Evolutionary conservation across 129 eudicot genomes (phyloP), one percentile per base, ranked within the genome.

Genomic region (Artemisia annua): DNA sequence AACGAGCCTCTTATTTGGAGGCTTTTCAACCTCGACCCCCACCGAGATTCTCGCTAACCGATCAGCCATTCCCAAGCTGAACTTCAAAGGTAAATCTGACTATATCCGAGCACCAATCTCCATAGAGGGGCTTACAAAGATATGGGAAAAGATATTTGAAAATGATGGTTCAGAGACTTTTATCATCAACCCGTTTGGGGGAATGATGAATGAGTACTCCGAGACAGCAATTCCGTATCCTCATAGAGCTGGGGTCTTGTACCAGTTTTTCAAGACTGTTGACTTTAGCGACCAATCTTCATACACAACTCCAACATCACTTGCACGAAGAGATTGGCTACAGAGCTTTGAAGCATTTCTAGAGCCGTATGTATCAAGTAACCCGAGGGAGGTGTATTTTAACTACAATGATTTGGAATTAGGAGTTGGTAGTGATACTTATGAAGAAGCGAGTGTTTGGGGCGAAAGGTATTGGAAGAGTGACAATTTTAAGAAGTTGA

Each of bases 21-120:
- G 48, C n/a, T 69, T 4, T 8, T 3, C 62, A 6, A 13, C 9
- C 28, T 1, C n/a, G 15, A 26, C 54, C 26, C 3, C 58, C 5
- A 43, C 46, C 2, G 77, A 81, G 46, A 50, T 55, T 30, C 78
- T 81, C 39, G 15, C 76, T 3, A 59, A 59, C 28, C 24, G 80
- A 56, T 43, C 66, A 61, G 11, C 15, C 63, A 24, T 10, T 14
- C 1, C 3, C 16, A 69, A 0, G 10, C 18, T 24, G 0, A 12
- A 35, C 32, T 3, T 58, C 46, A 85, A 85, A 28, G 74, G 22
- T 3, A 85, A 78, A 44, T 66, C 81, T 5, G 87, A 86, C 49
- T 86, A 18, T 22, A 22, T 69, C 0, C 73, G 73, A 1, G 30
- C 48, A 13, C 73, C 73, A 0, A 69, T 69, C 26, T 20, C 49